phyloP scores from a whole-genome alignment of 169 alveolate species.

The Plasmodium gallinaceum region DNA sequence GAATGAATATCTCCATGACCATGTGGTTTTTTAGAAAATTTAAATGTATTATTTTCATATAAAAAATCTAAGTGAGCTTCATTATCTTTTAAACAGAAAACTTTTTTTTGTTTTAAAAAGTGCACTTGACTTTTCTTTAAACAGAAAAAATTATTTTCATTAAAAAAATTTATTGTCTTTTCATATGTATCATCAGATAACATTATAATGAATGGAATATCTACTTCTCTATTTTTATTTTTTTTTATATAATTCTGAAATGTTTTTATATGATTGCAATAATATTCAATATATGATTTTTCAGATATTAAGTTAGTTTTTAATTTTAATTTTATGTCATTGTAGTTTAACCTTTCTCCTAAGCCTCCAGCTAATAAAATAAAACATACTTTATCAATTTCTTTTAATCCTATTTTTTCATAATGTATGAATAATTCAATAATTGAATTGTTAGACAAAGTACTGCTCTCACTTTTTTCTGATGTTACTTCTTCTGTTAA shows the following conservation, averaged over 20 bases:
- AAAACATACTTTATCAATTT: conserved; percentile 87
- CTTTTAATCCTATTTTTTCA: conserved; percentile 89
- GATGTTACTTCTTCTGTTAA: too few relatives aligned
- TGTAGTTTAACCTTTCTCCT: conserved; percentile 94
- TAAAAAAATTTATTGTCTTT: conserved; percentile 85
- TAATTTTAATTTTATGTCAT: conserved; percentile 92
- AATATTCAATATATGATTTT: conserved; percentile 87
- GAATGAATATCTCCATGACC: conserved; percentile 96
- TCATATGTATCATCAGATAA: conserved; percentile 94
- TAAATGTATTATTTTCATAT: conserved; percentile 80
- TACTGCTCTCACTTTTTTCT: too few relatives aligned
- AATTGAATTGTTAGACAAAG: conserved; percentile 29
- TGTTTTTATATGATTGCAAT: conserved; percentile 86
- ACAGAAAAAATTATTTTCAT: conserved; percentile 88
- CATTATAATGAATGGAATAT: conserved; percentile 91
- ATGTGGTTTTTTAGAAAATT: conserved; percentile 92
- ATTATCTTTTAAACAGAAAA: conserved; percentile 92
- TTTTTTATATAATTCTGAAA: conserved; percentile 84
- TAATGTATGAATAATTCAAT: conserved; percentile 82
- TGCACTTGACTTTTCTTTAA: conserved; percentile 84
- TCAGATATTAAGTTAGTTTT: conserved; percentile 86
- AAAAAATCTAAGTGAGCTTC: conserved; percentile 88
- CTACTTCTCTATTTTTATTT: conserved; percentile 72
- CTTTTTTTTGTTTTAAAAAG: conserved; percentile 91
- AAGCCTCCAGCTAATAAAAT: conserved; percentile 96